Evolutionary conservation across 768 basidiomycete species (phyloP).

Genomic region (Dentipellis sp.): DNA sequence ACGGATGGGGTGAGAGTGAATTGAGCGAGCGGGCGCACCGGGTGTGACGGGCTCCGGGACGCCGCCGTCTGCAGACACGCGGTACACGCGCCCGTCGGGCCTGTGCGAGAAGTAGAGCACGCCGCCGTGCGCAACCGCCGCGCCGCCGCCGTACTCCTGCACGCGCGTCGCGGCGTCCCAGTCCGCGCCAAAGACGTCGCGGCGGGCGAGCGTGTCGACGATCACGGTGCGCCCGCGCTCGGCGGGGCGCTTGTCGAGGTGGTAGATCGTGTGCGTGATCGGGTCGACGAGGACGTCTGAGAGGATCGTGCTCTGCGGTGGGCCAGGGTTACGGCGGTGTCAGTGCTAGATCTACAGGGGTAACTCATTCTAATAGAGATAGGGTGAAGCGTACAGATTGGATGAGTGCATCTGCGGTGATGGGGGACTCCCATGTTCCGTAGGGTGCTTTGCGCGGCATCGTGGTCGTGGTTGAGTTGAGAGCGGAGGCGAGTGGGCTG

Average conservation of each 20-base stretch:
- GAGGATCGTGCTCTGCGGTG: conserved; percentile 22
- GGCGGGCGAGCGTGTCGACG: conserved; percentile 37
- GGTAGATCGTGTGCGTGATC: conserved; percentile 35
- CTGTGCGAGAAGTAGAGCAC: conserved; percentile 52
- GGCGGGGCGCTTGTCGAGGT: conserved; percentile 50
- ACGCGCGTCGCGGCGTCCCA: conserved; percentile 53
- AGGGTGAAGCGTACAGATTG: conserved; percentile 5
- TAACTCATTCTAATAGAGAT: no score
- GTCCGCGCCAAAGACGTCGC: conserved; percentile 43
- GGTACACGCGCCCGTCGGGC: conserved; percentile 44
- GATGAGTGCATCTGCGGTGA: conserved; percentile 8
- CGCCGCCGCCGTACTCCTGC: conserved; percentile 65
- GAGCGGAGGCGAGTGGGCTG: no score
- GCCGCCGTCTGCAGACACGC: conserved; percentile 18
- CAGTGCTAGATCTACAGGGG: background rate
- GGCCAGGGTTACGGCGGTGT: background rate
- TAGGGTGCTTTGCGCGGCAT: conserved; percentile 7
- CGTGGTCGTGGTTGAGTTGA: no score
- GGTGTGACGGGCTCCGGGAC: conserved; percentile 46
- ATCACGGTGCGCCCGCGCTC: conserved; percentile 49
- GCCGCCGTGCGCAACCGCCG: conserved; percentile 42
- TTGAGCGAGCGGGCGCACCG: conserved; percentile 31
- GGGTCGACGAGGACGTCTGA: conserved; percentile 52
- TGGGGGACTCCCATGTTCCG: conserved; percentile 11
- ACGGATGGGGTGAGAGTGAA: background rate